phyloP scores from a whole-genome alignment of 495 filamentous ascomycete species.

The Neurospora africana region DNA sequence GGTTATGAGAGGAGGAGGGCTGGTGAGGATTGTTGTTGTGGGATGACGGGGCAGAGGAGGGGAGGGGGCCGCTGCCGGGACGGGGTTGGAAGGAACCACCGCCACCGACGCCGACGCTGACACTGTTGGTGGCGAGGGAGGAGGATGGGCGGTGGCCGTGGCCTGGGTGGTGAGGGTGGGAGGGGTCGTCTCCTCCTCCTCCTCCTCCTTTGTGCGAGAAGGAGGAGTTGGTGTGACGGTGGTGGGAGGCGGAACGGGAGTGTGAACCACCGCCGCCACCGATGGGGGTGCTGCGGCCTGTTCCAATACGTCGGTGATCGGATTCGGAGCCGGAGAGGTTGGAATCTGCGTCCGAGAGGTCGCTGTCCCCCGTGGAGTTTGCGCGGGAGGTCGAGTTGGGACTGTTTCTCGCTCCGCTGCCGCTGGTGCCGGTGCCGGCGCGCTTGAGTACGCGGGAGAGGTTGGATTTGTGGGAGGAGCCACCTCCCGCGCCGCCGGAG shows the following conservation, averaged over 20 bases:
- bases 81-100: constrained; percentile 5
- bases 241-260: constrained; percentile 12
- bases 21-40: not conserved
- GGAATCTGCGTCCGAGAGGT: constrained; percentile 57
- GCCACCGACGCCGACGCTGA: constrained; percentile 1
- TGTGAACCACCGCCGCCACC: not conserved
- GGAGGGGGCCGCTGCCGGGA: not conserved
- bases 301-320: constrained; percentile 34
- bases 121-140: not conserved
- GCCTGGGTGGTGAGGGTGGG: not conserved
- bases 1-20: not conserved
- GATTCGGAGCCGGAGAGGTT: constrained; percentile 30
- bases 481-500: not conserved
- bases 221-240: not conserved
- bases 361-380: constrained; percentile 39
- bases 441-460: constrained; percentile 41
- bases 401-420: constrained; percentile 42
- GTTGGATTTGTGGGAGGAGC: constrained; percentile 28
- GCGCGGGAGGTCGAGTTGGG: constrained; percentile 29
- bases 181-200: not conserved
- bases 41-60: not conserved
- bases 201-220: not conserved
- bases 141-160: not conserved
- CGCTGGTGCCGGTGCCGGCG: constrained; percentile 5
- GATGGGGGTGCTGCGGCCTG: constrained; percentile 1